These are phyloP conservation scores for Hypoxylon fuscum DNA, from an alignment of 495 filamentous ascomycete species.

Conservation along the genomic window DNA sequence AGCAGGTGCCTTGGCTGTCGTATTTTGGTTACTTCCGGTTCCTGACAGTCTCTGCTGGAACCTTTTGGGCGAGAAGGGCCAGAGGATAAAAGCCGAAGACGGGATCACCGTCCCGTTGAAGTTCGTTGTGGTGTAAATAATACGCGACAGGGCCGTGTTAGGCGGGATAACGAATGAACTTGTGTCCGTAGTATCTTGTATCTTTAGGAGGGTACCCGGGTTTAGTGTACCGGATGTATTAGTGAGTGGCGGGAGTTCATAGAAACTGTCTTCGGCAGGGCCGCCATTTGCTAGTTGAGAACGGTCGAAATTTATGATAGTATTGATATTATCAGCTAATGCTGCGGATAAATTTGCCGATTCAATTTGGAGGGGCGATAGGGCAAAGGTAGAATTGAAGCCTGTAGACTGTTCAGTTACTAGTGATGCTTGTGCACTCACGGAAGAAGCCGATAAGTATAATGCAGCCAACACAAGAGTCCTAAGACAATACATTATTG, in stretches of 20 bases:
- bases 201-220: slow-evolving; percentile 48
- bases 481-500: not conserved
- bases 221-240: slow-evolving; percentile 1
- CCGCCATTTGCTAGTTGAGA: slow-evolving; percentile 51
- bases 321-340: slow-evolving; percentile 37
- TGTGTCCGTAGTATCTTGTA: slow-evolving; percentile 49
- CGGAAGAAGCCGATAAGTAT: not conserved
- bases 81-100: slow-evolving; percentile 62
- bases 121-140: slow-evolving; percentile 58
- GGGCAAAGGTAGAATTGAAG: slow-evolving; percentile 51
- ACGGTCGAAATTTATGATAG: slow-evolving; percentile 46
- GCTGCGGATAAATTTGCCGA: slow-evolving; percentile 37
- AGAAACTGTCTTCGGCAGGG: slow-evolving; percentile 39
- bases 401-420: slow-evolving; percentile 22
- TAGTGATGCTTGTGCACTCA: slow-evolving; percentile 7
- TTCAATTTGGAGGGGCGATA: slow-evolving; percentile 44
- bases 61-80: slow-evolving; percentile 53
- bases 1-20: slow-evolving; percentile 43
- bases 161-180: slow-evolving; percentile 49
- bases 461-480: not conserved
- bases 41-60: slow-evolving; percentile 5
- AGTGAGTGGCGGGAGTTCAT: slow-evolving; percentile 31
- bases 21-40: not conserved
- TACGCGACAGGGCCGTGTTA: slow-evolving; percentile 54
- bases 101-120: slow-evolving; percentile 58